Base-by-base conservation (phyloP, 164 flowering plant species). In the Amborella trichopoda region DNA sequence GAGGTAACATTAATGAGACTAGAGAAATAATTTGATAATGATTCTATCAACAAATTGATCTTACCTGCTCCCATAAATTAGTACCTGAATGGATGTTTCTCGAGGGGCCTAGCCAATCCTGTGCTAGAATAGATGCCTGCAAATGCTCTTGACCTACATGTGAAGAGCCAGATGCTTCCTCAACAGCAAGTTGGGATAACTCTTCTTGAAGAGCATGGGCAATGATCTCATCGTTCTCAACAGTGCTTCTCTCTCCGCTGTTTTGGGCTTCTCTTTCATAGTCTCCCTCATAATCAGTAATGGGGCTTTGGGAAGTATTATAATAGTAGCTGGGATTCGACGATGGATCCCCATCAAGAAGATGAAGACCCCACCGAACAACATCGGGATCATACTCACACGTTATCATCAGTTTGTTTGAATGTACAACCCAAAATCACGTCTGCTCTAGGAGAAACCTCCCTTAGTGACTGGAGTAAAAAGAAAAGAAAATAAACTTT, bases 311-410 rank as follows among this genome's bases (percentile, higher is more conserved):
- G 23, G 42, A 47, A 28, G 53, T 24, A 40, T 61, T 58, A 28
- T 67, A 70, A 59, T 68, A 67, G 48, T 73, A 80, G 19, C 61
- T 74, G 37, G 54, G 61, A 58, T 64, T 69, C 18, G 65, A 56
- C 50, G 58, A 64, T 5, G 76, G 68, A 41, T 82, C 72, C 26
- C 78, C 66, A 12, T 70, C 74, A 52, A 87, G 72, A 56, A 79
- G 71, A 69, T 76, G 76, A 41, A 80, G 80, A 56, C 85, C 78
- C 96, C 96, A 83, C 38, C 57, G 69, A 56, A 75, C 62, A 64
- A 84, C 75, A 67, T 87, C 96, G 17, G 84, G 68, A 64, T 83
- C 96, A 60, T 65, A 87, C 62, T 79, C 85, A 40, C 68, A 60
- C 19, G 62, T 45, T 32, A 63, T 53, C 72, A 68, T 68, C 36